Evolutionary conservation across 202 grass and related monocot species (phyloP), one percentile per base, ranked within the genome.

Genomic region (Schoenoplectus triqueter): DNA sequence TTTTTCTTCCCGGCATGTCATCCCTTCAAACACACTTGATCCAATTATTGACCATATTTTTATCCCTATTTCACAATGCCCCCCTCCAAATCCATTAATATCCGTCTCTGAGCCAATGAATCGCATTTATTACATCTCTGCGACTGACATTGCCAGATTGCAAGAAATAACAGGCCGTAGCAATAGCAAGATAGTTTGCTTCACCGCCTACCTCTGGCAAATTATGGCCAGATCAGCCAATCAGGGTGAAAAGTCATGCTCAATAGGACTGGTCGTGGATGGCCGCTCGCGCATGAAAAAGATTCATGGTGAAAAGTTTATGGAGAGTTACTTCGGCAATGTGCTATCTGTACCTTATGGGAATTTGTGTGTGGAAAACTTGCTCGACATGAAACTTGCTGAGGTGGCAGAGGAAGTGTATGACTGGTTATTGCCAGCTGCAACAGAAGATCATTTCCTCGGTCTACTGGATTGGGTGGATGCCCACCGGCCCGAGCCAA

Each of bases 251-350:
- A 80, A 42, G 9, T 51, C 80, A 3, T 98, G 96, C 87, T 87
- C 88, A 69, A 92, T 98, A 88, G 93, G 96, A 56, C 45, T 92
- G 39, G 88, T 98, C 49, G 91, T 98, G 39, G 76, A 98, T 84
- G 91, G 90, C 1, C 96, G 96, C 49, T 0, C 69, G 1, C 96
- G 93, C 47, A 50, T 83, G 45, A 83, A 83, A 50, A 68, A 68
- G 17, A 44, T 98, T 41, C 52, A 0, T 4, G 31, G 50, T 0
- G 47, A 87, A 7, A 87, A 83, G 4, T 72, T 45, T 57, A 98
- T 93, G 93, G 11, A 9, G 8, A 31, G n/a, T 49, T 95, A 95
- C 86, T 92, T 97, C 66, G 92, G 95, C 57, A 98, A 95, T 60
- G 89, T 98, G 62, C 68, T 98, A 5, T 95, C 91, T 46, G 84